Base-by-base conservation (phyloP, 352 stramenopile genomes). In the Labyrinthula sp. region DNA sequence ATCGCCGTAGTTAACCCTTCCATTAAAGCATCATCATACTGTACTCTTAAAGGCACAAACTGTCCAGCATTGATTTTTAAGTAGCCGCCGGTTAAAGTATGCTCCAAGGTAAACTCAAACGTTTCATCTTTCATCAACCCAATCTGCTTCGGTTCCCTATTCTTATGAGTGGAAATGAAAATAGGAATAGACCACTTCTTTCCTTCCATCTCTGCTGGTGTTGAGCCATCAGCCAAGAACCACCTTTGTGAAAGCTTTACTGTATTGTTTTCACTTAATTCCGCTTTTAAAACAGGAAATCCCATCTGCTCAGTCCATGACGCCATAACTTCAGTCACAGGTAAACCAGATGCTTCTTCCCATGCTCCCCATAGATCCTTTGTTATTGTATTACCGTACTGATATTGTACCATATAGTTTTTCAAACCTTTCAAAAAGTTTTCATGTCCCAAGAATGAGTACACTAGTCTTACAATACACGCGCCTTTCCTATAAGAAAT, bases 41-140 rank as follows among this genome's bases (percentile, higher is more conserved):
- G 81, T n/a, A 92, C 79, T 14, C 89, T 64, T 64, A 92, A 89
- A 26, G 85, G 87, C 22, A 83, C 77, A 45, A 88, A 68, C 52
- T 94, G 83, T 8, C 75, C 73, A 10, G 74, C 75, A 67, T 96
- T 96, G 8, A 94, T 64, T 63, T 94, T 93, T 41, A 96, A 69
- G 78, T 77, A 95, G 0, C 25, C 50, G 10, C 22, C 31, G 10
- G 27, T 8, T 8, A 24, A 20, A 10, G 41, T 48, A 1, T 88
- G 31, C 25, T 64, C 64, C 15, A 70, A 54, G 2, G 63, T 65
- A 12, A 76, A 52, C 9, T 40, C 67, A 35, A 75, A 61, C 10
- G 82, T 72, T 54, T 69, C 35, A 4, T 68, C 67, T 10, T 62
- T 45, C 69, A 72, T 79, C 30, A 83, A 78, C 6, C 68, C 68